phyloP scores from a whole-genome alignment of 805 yeast species.

The Cyberlindnera americana region DNA sequence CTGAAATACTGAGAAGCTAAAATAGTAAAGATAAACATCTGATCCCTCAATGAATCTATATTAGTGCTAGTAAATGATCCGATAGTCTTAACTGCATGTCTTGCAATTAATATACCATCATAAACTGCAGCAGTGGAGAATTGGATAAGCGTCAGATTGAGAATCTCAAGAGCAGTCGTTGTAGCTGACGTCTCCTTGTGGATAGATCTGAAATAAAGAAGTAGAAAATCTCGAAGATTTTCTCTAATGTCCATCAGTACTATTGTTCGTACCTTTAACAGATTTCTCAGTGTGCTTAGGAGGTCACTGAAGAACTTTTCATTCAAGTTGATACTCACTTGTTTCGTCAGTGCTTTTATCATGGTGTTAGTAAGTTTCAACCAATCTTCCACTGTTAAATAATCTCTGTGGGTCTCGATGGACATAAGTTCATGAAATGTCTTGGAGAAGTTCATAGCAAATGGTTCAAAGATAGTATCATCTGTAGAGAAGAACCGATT shows the following conservation, averaged over 20 bases:
- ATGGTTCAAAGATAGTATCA: slow-evolving; percentile 26
- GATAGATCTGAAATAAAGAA: slow-evolving; percentile 25
- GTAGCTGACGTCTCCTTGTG: slow-evolving; percentile 30
- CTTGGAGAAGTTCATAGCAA: slow-evolving; percentile 29
- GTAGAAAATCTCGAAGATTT: slow-evolving; percentile 19
- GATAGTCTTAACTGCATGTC: slow-evolving; percentile 36
- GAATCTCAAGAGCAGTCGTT: slow-evolving; percentile 36
- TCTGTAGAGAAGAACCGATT: slow-evolving; percentile 13
- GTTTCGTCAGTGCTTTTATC: slow-evolving; percentile 13
- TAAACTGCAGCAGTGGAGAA: slow-evolving; percentile 25
- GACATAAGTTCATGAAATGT: slow-evolving; percentile 27
- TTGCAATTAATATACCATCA: slow-evolving; percentile 36
- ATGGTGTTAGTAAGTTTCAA: slow-evolving; percentile 7
- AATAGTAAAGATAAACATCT: slow-evolving; percentile 43
- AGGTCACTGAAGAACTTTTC: slow-evolving; percentile 31
- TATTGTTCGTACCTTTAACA: slow-evolving; percentile 27
- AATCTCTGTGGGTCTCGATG: slow-evolving; percentile 20
- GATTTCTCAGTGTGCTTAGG: slow-evolving; percentile 21
- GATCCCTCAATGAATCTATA: slow-evolving; percentile 39
- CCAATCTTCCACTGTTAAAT: slow-evolving; percentile 20
- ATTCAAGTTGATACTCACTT: slow-evolving; percentile 7
- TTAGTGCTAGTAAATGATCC: slow-evolving; percentile 37
- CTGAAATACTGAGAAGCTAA: slow-evolving; percentile 40
- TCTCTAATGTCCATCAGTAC: slow-evolving; percentile 21
- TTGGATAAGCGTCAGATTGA: slow-evolving; percentile 43